phyloP scores from a whole-genome alignment of 2,329 filamentous ascomycete species.

The Parafenestella ontariensis region DNA sequence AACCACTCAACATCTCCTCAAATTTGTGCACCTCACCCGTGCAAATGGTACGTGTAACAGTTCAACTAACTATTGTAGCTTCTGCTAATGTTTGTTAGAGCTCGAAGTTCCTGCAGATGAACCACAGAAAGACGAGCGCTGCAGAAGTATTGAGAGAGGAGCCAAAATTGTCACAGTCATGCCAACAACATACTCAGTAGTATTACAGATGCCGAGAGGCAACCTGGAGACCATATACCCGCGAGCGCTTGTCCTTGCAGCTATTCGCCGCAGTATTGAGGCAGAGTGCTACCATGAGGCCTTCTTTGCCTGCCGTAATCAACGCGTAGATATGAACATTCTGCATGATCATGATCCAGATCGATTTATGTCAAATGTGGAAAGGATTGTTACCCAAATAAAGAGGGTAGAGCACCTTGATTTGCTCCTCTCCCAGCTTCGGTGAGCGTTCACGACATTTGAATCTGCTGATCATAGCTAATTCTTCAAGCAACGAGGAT shows the following conservation, averaged over 20 bases:
- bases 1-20: conserved; percentile 89
- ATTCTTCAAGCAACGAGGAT: conserved; percentile 73
- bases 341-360: conserved; percentile 90
- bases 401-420: conserved; percentile 84
- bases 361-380: conserved; percentile 80
- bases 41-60: conserved; percentile 63
- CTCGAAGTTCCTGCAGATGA: conserved; percentile 86
- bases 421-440: conserved; percentile 85
- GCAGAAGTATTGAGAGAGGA: conserved; percentile 88
- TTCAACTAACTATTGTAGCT: background rate
- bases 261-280: conserved; percentile 82
- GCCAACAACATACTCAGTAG: conserved; percentile 82
- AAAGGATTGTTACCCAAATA: conserved; percentile 82
- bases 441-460: conserved; percentile 57
- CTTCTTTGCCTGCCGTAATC: conserved; percentile 86
- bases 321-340: conserved; percentile 98
- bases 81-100: conserved; percentile 57
- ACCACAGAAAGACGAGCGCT: conserved; percentile 89
- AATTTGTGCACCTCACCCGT: conserved; percentile 82
- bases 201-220: conserved; percentile 93
- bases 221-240: conserved; percentile 96
- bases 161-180: conserved; percentile 87
- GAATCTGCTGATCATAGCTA: conserved; percentile 4
- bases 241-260: conserved; percentile 87
- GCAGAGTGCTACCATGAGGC: conserved; percentile 81